phyloP scores from a whole-genome alignment of 2,329 filamentous ascomycete species.

The Pseudopithomyces maydicus region DNA sequence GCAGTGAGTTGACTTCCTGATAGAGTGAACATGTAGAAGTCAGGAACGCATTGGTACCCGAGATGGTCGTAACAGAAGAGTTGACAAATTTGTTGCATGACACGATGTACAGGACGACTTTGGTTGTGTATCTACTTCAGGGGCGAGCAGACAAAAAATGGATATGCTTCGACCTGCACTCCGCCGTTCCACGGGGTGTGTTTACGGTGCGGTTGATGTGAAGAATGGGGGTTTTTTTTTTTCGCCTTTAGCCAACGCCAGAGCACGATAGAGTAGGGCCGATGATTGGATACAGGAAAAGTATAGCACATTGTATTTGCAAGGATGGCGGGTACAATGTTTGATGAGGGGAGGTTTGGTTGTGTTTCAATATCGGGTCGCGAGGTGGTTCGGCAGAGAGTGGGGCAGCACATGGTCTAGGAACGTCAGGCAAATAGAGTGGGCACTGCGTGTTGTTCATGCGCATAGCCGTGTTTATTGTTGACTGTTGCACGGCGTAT shows the following conservation, averaged over 20 bases:
- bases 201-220: too few species aligned
- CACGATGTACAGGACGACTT: too few species aligned
- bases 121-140: too few species aligned
- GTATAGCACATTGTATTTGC: not conserved
- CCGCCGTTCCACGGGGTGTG: too few species aligned
- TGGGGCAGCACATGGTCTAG: not conserved
- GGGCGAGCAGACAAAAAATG: too few species aligned
- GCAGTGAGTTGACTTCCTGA: not conserved
- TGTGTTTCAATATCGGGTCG: not conserved
- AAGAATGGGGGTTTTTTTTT: too few species aligned
- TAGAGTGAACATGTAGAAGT: too few species aligned
- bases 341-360: not conserved
- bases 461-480: not conserved
- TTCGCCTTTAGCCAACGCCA: too few species aligned
- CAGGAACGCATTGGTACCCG: too few species aligned
- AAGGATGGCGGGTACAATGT: not conserved
- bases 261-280: not conserved
- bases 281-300: not conserved
- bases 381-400: not conserved
- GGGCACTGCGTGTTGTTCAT: slow-evolving; percentile 1
- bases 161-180: too few species aligned
- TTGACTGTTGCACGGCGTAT: not conserved
- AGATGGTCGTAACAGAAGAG: too few species aligned
- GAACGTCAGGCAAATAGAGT: slow-evolving; percentile 15
- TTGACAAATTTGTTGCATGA: too few species aligned